Evolutionary conservation across 371 early-diverging fungal genomes (phyloP), one percentile per base, ranked within the genome.

Genomic region (Mucor velutinosus): DNA sequence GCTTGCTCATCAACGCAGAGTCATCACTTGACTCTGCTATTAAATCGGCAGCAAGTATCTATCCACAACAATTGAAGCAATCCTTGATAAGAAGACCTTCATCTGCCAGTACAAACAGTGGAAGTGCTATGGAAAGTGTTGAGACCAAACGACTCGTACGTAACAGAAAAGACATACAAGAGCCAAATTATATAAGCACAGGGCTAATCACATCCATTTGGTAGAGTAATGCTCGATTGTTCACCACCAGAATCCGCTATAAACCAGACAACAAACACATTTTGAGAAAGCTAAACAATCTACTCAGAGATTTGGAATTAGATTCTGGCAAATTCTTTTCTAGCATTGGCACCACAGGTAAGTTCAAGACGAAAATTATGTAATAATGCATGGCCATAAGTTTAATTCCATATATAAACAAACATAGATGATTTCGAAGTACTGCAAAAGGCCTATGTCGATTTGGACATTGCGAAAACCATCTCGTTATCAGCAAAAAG

Each of bases 381-480:
- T 59, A 32, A 45, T 21, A 7, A 33, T 45, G 14, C 27, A 61
- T 14, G 5, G 47, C 3, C 27, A 39, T 21, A 35, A 4, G 1
- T 19, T 49, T 32, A 47, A 21, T 47, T 47, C 23, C 47, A 47
- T 47, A 21, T 11, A 47, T 59, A 41, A 41, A 41, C 41, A 41
- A 41, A 21, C 29, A 58, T 67, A 81, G 83, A 77, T 62, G 81
- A 83, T 67, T 76, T 74, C 17, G 81, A 81, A 59, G 70, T 73
- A 6, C 49, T 83, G 41, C 79, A 79, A 72, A 81, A 79, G 49
- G 80, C 81, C n/a, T 77, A 75, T 65, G 80, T 81, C 25, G 76
- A 83, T 62, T 63, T 83, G 32, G 81, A 81, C 45, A 76, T 83
- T 58, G 84, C 84, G 15, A 83, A 79, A 62, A 83, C 84, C 1